These are phyloP conservation scores for Wallacemonas sp. DNA, from an alignment of 208 protist genomes.

Conservation along the genomic window DNA sequence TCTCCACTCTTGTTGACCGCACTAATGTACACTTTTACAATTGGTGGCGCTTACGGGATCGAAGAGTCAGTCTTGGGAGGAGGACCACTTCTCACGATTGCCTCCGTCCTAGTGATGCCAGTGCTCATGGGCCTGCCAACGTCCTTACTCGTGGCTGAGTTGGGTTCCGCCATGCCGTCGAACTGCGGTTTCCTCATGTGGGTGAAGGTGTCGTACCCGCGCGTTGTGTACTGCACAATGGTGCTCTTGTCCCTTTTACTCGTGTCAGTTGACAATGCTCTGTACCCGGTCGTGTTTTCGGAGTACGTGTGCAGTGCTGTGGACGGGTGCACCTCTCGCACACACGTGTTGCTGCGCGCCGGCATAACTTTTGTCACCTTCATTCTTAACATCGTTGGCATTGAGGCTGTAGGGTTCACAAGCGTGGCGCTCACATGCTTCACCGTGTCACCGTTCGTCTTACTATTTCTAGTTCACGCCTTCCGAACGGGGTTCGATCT, in stretches of 20 bases:
- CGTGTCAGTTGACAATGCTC: constrained; percentile 70
- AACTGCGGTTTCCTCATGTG: constrained; percentile 80
- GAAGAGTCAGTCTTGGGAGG: constrained; percentile 83
- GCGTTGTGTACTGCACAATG: constrained; percentile 65
- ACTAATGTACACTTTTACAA: constrained; percentile 82
- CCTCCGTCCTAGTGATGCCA: constrained; percentile 69
- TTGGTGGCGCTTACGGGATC: constrained; percentile 72
- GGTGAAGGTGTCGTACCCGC: constrained; percentile 63
- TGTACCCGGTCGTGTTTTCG: constrained; percentile 79
- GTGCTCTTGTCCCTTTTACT: constrained; percentile 58
- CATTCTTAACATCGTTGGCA: constrained; percentile 61
- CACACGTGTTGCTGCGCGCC: constrained; percentile 28
- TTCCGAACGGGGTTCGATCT: constrained; percentile 57
- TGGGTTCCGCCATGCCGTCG: constrained; percentile 70
- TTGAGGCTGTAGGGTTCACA: constrained; percentile 56
- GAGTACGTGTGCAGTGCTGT: constrained; percentile 71
- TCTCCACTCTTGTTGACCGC: constrained; percentile 69
- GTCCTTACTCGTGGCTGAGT: constrained; percentile 68
- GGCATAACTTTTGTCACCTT: constrained; percentile 55
- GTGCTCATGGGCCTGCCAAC: constrained; percentile 65
- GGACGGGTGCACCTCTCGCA: constrained; percentile 4
- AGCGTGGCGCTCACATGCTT: constrained; percentile 58
- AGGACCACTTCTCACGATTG: constrained; percentile 58
- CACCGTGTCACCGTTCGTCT: constrained; percentile 57
- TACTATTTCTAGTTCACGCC: constrained; percentile 61